Percentiles rank a stretch among this genome's conserved stretches.
These are phyloP conservation scores for Neofusicoccum sp. DNA, from an alignment of 2,329 filamentous ascomycete species.

Conservation along the genomic window DNA sequence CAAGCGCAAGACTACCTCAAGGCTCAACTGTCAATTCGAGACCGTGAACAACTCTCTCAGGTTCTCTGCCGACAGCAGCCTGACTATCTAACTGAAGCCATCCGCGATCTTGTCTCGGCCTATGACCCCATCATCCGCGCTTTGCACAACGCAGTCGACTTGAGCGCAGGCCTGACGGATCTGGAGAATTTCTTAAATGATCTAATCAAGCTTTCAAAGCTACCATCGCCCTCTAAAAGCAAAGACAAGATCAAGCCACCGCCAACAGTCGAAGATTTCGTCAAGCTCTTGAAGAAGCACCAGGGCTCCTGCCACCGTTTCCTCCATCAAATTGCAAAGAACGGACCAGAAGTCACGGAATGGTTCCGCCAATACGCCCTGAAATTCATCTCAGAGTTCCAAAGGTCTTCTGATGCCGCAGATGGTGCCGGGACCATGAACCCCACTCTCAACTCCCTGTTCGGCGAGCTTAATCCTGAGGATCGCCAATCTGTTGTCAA, in stretches of 20 bases:
- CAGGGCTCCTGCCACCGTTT: conserved; percentile 67
- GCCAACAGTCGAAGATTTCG: conserved; percentile 72
- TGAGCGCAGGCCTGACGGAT: conserved; percentile 69
- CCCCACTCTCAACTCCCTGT: conserved; percentile 43
- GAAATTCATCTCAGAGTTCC: conserved; percentile 60
- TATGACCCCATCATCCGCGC: conserved; percentile 75
- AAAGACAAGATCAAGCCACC: conserved; percentile 23
- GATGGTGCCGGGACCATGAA: conserved; percentile 48
- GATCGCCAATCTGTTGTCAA: conserved; percentile 51
- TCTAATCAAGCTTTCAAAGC: conserved; percentile 61
- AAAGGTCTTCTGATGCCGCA: conserved; percentile 29
- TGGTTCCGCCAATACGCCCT: conserved; percentile 66
- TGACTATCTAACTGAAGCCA: conserved; percentile 70
- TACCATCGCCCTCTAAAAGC: conserved; percentile 37
- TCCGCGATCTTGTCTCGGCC: conserved; percentile 66
- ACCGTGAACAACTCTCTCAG: conserved; percentile 70
- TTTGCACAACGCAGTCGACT: conserved; percentile 71
- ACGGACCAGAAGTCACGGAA: conserved; percentile 66
- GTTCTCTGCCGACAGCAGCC: conserved; percentile 69
- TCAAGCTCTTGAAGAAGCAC: conserved; percentile 67
- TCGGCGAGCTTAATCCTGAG: conserved; percentile 50
- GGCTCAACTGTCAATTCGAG: conserved; percentile 69
- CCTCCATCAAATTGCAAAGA: conserved; percentile 68
- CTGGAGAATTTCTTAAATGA: conserved; percentile 71
- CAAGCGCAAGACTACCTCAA: conserved; percentile 71